Conservation (phyloP, 176 grass and related monocot species). For the Oryza longistaminata region DNA sequence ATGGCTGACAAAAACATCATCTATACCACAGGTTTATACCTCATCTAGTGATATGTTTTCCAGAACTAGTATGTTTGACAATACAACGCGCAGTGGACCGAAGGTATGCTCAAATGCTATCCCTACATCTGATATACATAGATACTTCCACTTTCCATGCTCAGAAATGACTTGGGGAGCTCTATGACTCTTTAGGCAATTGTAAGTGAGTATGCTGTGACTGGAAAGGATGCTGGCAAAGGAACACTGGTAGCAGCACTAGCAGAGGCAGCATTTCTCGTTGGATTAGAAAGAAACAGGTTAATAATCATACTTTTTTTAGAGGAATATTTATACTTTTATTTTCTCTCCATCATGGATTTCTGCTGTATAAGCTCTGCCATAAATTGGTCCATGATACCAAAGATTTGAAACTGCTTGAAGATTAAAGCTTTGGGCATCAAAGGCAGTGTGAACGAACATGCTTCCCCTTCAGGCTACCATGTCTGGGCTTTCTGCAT, state of each 20-base stretch:
- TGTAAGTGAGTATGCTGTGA: conserved; percentile 93
- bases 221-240: conserved; percentile 68
- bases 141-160: neutral
- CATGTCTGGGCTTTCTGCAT: neutral
- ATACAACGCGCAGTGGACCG: conserved; percentile 49
- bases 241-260: conserved; percentile 87
- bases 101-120: conserved; percentile 52
- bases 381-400: neutral
- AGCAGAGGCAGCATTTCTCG: conserved; percentile 88
- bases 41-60: conserved; percentile 64
- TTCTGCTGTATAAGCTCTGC: neutral
- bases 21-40: conserved; percentile 59
- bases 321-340: conserved; percentile 1
- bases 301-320: conserved; percentile 3
- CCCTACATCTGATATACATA: neutral
- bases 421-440: neutral
- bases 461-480: neutral
- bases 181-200: conserved; percentile 56
- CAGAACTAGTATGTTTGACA: conserved; percentile 62
- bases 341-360: neutral
- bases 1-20: conserved; percentile 17
- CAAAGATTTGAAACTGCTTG: neutral
- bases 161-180: conserved; percentile 4
- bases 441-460: neutral
- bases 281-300: conserved; percentile 92